phyloP scores from a whole-genome alignment of 495 filamentous ascomycete species.

The Oleoguttula mirabilis region DNA sequence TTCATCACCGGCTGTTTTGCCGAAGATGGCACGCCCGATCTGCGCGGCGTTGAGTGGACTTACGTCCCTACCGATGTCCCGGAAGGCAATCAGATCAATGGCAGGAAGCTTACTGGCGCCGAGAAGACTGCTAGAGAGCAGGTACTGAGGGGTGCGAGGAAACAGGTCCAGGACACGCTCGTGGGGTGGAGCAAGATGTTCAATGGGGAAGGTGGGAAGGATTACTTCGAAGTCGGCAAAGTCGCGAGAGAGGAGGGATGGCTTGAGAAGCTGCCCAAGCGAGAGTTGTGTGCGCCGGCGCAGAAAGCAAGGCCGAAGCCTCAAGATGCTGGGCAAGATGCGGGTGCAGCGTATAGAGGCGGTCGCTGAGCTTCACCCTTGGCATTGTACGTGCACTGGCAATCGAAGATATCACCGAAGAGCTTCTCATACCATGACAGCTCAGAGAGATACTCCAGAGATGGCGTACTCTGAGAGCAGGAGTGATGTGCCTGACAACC shows the following conservation, averaged over 20 bases:
- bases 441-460: no score
- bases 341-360: constrained; percentile 10
- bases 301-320: constrained; percentile 28
- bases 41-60: constrained; percentile 81
- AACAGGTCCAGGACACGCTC: constrained; percentile 45
- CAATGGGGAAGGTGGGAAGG: constrained; percentile 36
- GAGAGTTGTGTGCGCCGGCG: constrained; percentile 29
- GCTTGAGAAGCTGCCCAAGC: constrained; percentile 27
- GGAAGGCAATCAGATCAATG: constrained; percentile 31
- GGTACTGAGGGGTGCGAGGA: constrained; percentile 40
- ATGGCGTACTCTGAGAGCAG: no score
- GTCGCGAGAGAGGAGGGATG: constrained; percentile 27
- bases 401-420: no score
- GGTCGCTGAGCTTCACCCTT: not conserved
- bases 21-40: constrained; percentile 67
- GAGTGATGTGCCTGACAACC: no score
- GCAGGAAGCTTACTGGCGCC: constrained; percentile 31
- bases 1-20: constrained; percentile 97
- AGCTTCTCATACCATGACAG: no score
- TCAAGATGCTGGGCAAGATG: constrained; percentile 8
- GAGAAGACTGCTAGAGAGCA: constrained; percentile 35
- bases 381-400: not conserved
- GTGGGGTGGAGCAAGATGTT: constrained; percentile 68
- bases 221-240: constrained; percentile 31
- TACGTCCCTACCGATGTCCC: constrained; percentile 57